Evolutionary conservation across 2,329 filamentous ascomycete genomes (phyloP).

Genomic region (Capronia coronata): DNA sequence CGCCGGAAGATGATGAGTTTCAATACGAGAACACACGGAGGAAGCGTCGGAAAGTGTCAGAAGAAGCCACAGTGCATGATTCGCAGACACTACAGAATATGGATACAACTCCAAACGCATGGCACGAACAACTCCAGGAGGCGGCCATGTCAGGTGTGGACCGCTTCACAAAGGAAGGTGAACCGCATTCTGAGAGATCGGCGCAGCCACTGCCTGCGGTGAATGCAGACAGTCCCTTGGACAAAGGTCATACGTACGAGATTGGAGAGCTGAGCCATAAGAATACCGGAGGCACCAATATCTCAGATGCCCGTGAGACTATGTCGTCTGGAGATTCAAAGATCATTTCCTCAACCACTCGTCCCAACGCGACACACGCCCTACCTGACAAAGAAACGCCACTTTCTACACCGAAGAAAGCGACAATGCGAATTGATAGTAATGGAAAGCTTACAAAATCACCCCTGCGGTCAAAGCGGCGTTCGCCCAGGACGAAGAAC

Average conservation of each 20-base stretch:
- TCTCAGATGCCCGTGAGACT: background rate
- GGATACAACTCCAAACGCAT: constrained; percentile 2
- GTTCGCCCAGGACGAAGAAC: constrained; percentile 6
- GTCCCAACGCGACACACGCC: background rate
- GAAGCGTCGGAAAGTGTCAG: constrained; percentile 21
- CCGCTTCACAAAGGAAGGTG: background rate
- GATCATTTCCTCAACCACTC: background rate
- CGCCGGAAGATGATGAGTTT: constrained; percentile 3
- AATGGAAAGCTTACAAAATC: constrained; percentile 37
- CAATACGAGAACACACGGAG: constrained; percentile 14
- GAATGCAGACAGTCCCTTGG: background rate
- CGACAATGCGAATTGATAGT: constrained; percentile 39
- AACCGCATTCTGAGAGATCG: background rate
- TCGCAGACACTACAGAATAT: background rate
- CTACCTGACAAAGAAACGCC: constrained; percentile 1
- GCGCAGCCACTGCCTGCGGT: background rate
- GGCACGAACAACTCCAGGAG: constrained; percentile 13
- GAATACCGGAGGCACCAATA: background rate
- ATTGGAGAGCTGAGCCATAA: background rate
- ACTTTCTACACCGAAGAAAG: constrained; percentile 49
- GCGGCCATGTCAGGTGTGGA: constrained; percentile 5
- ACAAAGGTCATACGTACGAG: background rate
- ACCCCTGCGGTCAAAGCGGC: constrained; percentile 6
- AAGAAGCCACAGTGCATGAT: background rate
- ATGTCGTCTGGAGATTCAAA: background rate